Conservation (phyloP, 306 rosid species). For the Astragalus membranaceus region DNA sequence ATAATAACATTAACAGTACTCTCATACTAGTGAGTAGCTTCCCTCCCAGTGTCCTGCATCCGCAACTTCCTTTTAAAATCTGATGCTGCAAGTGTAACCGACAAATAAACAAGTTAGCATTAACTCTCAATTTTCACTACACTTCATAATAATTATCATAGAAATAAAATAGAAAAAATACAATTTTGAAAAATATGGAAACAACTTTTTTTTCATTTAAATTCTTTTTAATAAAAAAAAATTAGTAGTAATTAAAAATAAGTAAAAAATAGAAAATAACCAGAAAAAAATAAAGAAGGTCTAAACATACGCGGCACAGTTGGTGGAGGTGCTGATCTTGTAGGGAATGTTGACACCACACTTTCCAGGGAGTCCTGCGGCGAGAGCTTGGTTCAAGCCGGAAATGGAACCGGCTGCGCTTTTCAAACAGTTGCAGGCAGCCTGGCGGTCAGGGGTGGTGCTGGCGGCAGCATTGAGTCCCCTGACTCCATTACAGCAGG, state of each 20-base stretch:
- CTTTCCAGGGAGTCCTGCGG: too few species aligned
- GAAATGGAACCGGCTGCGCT: background rate
- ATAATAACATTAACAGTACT: background rate
- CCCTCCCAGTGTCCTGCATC: background rate
- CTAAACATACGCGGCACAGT: conserved; percentile 18
- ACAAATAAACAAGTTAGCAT: background rate
- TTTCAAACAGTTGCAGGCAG: conserved; percentile 23
- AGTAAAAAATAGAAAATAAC: too few species aligned
- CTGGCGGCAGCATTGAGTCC: background rate
- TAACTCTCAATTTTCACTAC: too few species aligned
- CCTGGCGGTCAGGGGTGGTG: conserved; percentile 34
- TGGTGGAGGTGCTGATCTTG: conserved; percentile 31
- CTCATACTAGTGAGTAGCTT: background rate
- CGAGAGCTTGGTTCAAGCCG: too few species aligned
- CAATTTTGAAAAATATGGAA: too few species aligned
- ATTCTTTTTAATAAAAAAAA: too few species aligned
- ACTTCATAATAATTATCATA: too few species aligned
- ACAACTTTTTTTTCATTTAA: too few species aligned
- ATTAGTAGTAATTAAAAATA: too few species aligned
- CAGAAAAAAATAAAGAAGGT: too few species aligned
- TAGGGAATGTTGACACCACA: conserved; percentile 28
- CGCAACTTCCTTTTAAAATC: background rate
- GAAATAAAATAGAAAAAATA: too few species aligned
- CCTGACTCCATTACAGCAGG: conserved; percentile 26
- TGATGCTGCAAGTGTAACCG: background rate